These are phyloP conservation scores for Saksenaea vasiformis DNA, from an alignment of 371 early-diverging fungal genomes.

Conservation along the genomic window DNA sequence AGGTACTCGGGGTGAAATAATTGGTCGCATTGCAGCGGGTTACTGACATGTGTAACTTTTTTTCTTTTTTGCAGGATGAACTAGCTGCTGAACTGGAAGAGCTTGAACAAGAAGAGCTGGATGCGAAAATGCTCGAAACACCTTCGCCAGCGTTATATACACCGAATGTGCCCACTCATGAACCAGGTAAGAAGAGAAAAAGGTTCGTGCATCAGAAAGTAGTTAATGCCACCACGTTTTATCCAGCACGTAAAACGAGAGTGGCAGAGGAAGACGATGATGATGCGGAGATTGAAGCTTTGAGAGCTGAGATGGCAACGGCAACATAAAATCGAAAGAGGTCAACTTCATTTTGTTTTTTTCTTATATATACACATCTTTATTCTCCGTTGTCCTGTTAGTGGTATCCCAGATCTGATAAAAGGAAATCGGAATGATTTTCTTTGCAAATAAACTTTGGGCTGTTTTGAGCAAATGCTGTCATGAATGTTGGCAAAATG, in stretches of 20 bases:
- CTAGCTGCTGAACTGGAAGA: conserved; percentile 89
- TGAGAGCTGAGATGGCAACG: conserved; percentile 78
- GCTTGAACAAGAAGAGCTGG: conserved; percentile 93
- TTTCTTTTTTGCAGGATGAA: conserved; percentile 78
- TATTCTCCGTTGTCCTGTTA: no score
- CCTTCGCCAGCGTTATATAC: conserved; percentile 65
- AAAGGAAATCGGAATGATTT: no score
- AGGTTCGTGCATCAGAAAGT: conserved; percentile 7
- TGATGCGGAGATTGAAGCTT: conserved; percentile 83
- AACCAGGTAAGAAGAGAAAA: conserved; percentile 60
- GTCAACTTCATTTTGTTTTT: background rate
- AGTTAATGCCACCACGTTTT: background rate
- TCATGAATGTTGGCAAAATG: no score
- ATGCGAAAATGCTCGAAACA: conserved; percentile 82
- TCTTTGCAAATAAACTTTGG: no score
- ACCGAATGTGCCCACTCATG: conserved; percentile 61
- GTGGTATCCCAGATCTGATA: no score
- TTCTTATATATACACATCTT: conserved; percentile 53
- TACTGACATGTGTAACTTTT: background rate
- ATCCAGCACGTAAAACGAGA: conserved; percentile 22
- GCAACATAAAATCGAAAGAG: conserved; percentile 4
- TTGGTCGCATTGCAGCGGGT: background rate
- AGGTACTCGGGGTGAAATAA: conserved; percentile 46
- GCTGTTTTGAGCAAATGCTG: no score
- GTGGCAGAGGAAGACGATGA: conserved; percentile 70